Base-by-base conservation (phyloP, 306 rosid species). In the Glycine soja region DNA sequence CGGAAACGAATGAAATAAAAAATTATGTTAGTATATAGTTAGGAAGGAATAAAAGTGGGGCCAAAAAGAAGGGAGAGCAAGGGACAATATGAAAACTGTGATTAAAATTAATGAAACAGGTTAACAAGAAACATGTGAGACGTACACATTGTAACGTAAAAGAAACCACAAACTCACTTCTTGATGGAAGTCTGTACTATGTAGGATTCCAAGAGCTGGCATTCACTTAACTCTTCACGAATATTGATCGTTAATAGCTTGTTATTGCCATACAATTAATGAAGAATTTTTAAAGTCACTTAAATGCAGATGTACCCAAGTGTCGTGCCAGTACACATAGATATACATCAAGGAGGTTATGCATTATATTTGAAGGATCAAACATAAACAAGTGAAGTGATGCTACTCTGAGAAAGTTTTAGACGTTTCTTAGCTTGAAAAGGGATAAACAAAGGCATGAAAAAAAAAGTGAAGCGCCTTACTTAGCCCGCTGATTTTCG, bases 181-280 rank as follows among this genome's bases (percentile, higher is more conserved):
- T 81, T 86, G 63, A 51, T 78, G 89, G 80, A 46, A 73, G 45
- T 36, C 14, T 71, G 61, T 72, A 62, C 47, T 68, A 1, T n/a
- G 42, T n/a, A 58, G 74, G 89, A 87, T 91, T 87, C 95, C 88
- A 40, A 80, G 51, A 72, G 75, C 85, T 81, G 84, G 77, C 81
- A 69, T 70, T 78, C 82, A 72, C 78, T 81, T 14, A 18, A 46
- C 63, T 81, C 75, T 67, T 63, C 67, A 34, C 72, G 36, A 61
- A 63, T 67, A 64, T 78, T 76, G 43, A 73, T 84, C 66, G 24
- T 34, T 75, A 36, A 40, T 43, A 24, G 30, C 30, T 32, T 46
- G 72, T 67, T 73, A 15, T 57, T 57, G 57, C 50, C 70, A 43
- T 58, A 61, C 57, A 46, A 57, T 64, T 63, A 73, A 51, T n/a